phyloP scores from a whole-genome alignment of 2,329 filamentous ascomycete species.

The Neocucurbitaria cava region DNA sequence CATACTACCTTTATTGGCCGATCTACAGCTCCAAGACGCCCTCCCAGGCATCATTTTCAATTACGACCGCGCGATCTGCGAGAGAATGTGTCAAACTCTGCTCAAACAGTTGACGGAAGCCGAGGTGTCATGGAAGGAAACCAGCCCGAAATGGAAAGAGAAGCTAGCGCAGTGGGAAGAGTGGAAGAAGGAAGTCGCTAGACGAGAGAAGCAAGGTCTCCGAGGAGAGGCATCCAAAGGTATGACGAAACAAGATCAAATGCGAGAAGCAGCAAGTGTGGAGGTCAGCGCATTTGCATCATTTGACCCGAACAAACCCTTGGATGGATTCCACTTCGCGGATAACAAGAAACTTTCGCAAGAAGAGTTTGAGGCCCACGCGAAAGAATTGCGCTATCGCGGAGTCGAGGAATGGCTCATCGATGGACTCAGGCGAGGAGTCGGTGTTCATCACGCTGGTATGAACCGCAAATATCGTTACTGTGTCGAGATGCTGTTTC shows the following conservation, averaged over 20 bases:
- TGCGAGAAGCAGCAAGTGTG: slow-evolving; percentile 62
- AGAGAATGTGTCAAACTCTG: slow-evolving; percentile 62
- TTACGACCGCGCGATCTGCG: slow-evolving; percentile 72
- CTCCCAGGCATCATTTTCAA: slow-evolving; percentile 80
- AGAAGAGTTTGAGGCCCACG: slow-evolving; percentile 65
- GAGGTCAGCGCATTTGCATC: slow-evolving; percentile 65
- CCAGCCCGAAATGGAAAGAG: slow-evolving; percentile 65
- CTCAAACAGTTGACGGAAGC: slow-evolving; percentile 61
- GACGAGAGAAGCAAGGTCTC: slow-evolving; percentile 53
- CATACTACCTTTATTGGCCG: slow-evolving; percentile 44
- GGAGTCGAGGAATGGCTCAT: slow-evolving; percentile 63
- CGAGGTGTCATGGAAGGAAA: slow-evolving; percentile 65
- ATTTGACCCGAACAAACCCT: slow-evolving; percentile 71
- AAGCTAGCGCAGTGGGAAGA: slow-evolving; percentile 65
- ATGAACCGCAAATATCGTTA: slow-evolving; percentile 81
- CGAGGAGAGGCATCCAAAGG: slow-evolving; percentile 55
- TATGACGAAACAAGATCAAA: slow-evolving; percentile 63
- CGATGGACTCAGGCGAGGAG: slow-evolving; percentile 68
- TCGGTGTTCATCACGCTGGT: slow-evolving; percentile 80
- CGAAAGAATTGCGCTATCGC: slow-evolving; percentile 60
- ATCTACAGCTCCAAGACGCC: slow-evolving; percentile 68
- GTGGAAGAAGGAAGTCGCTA: slow-evolving; percentile 59
- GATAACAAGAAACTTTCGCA: slow-evolving; percentile 65
- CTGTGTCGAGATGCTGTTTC: slow-evolving; percentile 75
- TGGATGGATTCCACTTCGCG: slow-evolving; percentile 71